Evolutionary conservation across 768 basidiomycete species (phyloP).

Genomic region (Kwoniella dendrophila): DNA sequence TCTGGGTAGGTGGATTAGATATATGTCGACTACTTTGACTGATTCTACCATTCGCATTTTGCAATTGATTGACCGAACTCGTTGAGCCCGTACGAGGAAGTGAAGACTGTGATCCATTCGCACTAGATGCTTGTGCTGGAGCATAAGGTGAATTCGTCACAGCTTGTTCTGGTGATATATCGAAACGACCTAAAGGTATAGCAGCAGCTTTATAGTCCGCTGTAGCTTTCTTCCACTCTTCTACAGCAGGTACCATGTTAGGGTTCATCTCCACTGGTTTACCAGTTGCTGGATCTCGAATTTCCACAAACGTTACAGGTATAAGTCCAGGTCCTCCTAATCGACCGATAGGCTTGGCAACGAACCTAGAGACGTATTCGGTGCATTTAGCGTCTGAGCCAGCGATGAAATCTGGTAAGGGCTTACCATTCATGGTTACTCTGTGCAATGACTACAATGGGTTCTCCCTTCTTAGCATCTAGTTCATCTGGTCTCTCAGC

Average conservation of each 20-base stretch:
- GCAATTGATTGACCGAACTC: slow-evolving; percentile 16
- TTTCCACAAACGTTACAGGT: slow-evolving; percentile 94
- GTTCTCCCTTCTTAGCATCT: slow-evolving; percentile 89
- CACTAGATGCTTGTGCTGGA: slow-evolving; percentile 13
- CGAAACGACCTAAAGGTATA: slow-evolving; percentile 90
- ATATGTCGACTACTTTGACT: slow-evolving; percentile 1
- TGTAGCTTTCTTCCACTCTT: slow-evolving; percentile 97
- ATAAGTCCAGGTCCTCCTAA: slow-evolving; percentile 95
- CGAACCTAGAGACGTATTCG: slow-evolving; percentile 62
- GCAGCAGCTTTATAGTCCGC: slow-evolving; percentile 93
- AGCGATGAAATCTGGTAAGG: not conserved
- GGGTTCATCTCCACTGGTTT: slow-evolving; percentile 63
- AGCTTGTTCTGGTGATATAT: slow-evolving; percentile 60
- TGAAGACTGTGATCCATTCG: slow-evolving; percentile 14
- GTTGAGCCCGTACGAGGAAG: slow-evolving; percentile 26
- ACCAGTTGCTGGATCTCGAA: slow-evolving; percentile 87
- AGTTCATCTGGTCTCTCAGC: slow-evolving; percentile 97
- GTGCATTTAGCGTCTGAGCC: not conserved
- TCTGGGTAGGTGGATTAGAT: not conserved
- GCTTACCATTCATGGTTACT: slow-evolving; percentile 94
- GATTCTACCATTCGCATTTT: slow-evolving; percentile 9
- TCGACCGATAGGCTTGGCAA: slow-evolving; percentile 94
- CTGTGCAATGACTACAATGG: slow-evolving; percentile 95
- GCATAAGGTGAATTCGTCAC: slow-evolving; percentile 49
- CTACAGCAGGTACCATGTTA: slow-evolving; percentile 90